phyloP scores from a whole-genome alignment of 495 filamentous ascomycete species.

The Cercophora newfieldiana region DNA sequence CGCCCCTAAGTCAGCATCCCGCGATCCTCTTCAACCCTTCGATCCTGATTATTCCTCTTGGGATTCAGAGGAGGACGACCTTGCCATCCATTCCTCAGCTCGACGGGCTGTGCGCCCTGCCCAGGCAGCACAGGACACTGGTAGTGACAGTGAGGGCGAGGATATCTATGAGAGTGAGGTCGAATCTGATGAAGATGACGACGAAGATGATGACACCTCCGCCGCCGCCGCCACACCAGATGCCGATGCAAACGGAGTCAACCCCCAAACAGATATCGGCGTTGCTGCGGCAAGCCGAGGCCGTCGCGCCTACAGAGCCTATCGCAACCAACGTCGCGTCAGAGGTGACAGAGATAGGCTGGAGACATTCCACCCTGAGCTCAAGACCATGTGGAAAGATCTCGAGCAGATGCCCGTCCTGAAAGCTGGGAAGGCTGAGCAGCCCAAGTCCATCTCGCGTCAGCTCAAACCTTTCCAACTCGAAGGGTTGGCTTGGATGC shows the following conservation, averaged over 20 bases:
- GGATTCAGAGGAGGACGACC: background rate
- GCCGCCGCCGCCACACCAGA: background rate
- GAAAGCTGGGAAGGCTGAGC: constrained; percentile 62
- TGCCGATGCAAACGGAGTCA: constrained; percentile 13
- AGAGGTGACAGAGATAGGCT: constrained; percentile 43
- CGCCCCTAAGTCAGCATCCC: background rate
- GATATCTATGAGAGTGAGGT: background rate
- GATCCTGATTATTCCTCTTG: background rate
- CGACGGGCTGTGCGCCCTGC: too few relatives aligned
- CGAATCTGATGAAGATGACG: constrained; percentile 9
- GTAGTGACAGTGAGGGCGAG: constrained; percentile 14
- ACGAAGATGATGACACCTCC: constrained; percentile 8
- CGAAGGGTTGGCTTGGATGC: constrained; percentile 93
- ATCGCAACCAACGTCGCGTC: constrained; percentile 27
- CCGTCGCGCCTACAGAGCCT: constrained; percentile 32
- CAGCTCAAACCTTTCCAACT: constrained; percentile 89
- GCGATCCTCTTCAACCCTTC: too few relatives aligned
- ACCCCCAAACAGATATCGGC: constrained; percentile 7
- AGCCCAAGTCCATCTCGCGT: constrained; percentile 76
- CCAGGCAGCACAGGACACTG: background rate
- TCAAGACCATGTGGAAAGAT: constrained; percentile 80
- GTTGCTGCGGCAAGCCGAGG: background rate
- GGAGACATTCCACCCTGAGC: constrained; percentile 71
- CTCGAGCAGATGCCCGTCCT: constrained; percentile 68
- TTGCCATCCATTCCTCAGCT: too few relatives aligned